phyloP scores from a whole-genome alignment of 441 rosid genomes.

The Bruguiera hainesii region DNA sequence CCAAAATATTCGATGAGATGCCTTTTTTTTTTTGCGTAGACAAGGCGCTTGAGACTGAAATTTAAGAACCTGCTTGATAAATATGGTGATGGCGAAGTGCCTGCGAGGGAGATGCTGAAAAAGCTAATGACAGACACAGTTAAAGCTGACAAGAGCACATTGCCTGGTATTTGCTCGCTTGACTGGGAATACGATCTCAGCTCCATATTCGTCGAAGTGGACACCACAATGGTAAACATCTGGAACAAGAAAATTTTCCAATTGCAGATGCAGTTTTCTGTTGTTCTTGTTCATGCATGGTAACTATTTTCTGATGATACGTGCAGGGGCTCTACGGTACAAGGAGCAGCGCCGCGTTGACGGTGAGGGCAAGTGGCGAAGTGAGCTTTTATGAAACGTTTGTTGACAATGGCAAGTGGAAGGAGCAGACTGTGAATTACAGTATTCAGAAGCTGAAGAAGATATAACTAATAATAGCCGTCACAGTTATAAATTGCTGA shows the following conservation, averaged over 20 bases:
- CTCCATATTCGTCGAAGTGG: slow-evolving; percentile 57
- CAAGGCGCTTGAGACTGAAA: slow-evolving; percentile 36
- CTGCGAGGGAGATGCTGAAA: slow-evolving; percentile 43
- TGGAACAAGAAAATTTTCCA: not conserved
- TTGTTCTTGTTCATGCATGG: not conserved
- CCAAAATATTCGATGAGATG: not conserved
- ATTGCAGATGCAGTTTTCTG: not conserved
- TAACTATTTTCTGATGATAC: slow-evolving; percentile 9
- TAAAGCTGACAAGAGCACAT: slow-evolving; percentile 49
- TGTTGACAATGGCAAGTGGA: slow-evolving; percentile 53
- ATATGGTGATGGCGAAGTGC: slow-evolving; percentile 39
- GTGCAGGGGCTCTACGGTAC: slow-evolving; percentile 54
- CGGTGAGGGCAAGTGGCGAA: slow-evolving; percentile 40
- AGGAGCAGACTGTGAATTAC: slow-evolving; percentile 42
- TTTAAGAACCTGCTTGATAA: slow-evolving; percentile 40
- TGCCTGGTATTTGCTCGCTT: slow-evolving; percentile 55
- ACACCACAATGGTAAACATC: slow-evolving; percentile 48
- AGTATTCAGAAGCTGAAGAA: slow-evolving; percentile 33
- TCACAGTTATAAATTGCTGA: not conserved
- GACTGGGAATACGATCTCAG: slow-evolving; percentile 57
- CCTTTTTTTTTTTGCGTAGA: slow-evolving; percentile 29
- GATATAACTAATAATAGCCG: not conserved
- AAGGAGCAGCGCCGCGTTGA: slow-evolving; percentile 47
- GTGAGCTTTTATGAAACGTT: slow-evolving; percentile 50
- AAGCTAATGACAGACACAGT: slow-evolving; percentile 50